A percentile compares a stretch with the other conserved stretches of the same genome.
These are phyloP conservation scores for Acrodontium crateriforme DNA, from an alignment of 2,329 filamentous ascomycete genomes.

Conservation along the genomic window DNA sequence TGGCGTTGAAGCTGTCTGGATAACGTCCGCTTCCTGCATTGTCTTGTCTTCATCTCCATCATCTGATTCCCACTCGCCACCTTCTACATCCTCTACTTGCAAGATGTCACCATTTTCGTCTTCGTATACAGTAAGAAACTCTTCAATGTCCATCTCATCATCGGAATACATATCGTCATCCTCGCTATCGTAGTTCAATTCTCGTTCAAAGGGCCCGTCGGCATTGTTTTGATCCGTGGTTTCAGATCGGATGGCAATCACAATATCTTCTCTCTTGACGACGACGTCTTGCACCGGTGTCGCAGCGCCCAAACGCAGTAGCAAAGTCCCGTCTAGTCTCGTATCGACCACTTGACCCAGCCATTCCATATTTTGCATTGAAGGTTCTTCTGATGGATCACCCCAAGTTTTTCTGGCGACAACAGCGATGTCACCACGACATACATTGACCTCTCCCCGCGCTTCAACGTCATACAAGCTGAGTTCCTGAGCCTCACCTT, in stretches of 20 bases:
- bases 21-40: neutral
- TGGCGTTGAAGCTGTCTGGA: neutral
- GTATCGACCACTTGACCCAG: slow-evolving; percentile 44
- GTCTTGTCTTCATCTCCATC: slow-evolving; percentile 10
- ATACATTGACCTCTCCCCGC: slow-evolving; percentile 34
- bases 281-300: slow-evolving; percentile 36
- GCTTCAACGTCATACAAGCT: slow-evolving; percentile 45
- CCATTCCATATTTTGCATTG: slow-evolving; percentile 29
- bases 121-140: slow-evolving; percentile 24
- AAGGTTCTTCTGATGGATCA: neutral
- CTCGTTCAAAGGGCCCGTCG: too few species aligned
- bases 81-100: slow-evolving; percentile 29
- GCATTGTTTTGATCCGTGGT: too few species aligned
- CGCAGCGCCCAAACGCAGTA: slow-evolving; percentile 39
- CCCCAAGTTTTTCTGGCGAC: slow-evolving; percentile 21
- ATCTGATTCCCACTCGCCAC: slow-evolving; percentile 28
- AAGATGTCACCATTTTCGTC: slow-evolving; percentile 31
- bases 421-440: slow-evolving; percentile 40
- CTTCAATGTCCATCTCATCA: slow-evolving; percentile 11
- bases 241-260: slow-evolving; percentile 32
- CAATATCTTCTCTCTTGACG: slow-evolving; percentile 34
- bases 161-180: slow-evolving; percentile 4
- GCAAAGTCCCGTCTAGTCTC: slow-evolving; percentile 38
- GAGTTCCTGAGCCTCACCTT: slow-evolving; percentile 32
- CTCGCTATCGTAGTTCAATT: too few species aligned